phyloP scores from a whole-genome alignment of 2,329 filamentous ascomycete genomes.

The Colletotrichum eremochloae region DNA sequence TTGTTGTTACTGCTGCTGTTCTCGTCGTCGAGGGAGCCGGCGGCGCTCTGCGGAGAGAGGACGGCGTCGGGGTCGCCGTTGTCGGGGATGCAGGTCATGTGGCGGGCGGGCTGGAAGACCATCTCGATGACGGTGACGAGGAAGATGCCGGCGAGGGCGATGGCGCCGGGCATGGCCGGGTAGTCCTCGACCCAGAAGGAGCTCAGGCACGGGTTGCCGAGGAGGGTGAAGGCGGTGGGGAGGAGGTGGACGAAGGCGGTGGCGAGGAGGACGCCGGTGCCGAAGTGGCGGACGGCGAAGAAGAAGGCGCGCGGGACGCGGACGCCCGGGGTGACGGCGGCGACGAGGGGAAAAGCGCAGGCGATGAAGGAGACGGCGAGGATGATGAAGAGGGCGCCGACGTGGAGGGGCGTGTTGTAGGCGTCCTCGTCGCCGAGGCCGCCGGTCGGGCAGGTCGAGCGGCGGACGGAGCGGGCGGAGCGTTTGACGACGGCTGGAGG shows the following conservation, averaged over 20 bases:
- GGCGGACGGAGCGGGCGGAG: conserved; percentile 26
- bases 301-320: conserved; percentile 68
- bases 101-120: conserved; percentile 64
- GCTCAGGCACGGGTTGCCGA: conserved; percentile 77
- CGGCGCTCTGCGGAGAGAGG: conserved; percentile 34
- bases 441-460: conserved; percentile 46
- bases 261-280: conserved; percentile 80
- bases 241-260: conserved; percentile 85
- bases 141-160: conserved; percentile 83
- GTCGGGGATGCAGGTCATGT: conserved; percentile 40
- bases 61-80: conserved; percentile 47
- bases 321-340: conserved; percentile 63
- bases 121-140: conserved; percentile 87
- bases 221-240: conserved; percentile 73
- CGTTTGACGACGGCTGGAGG: conserved; percentile 21
- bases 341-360: conserved; percentile 67
- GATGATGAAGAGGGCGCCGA: conserved; percentile 67
- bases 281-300: conserved; percentile 75
- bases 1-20: background rate
- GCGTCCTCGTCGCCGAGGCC: conserved; percentile 49
- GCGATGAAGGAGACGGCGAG: conserved; percentile 62
- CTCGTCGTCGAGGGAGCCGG: conserved; percentile 27
- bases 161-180: conserved; percentile 81
- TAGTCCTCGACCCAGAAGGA: conserved; percentile 82
- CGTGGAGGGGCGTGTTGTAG: conserved; percentile 71